Evolutionary conservation across 345 rosid species (phyloP).

Genomic region (Physaria fendleri): DNA sequence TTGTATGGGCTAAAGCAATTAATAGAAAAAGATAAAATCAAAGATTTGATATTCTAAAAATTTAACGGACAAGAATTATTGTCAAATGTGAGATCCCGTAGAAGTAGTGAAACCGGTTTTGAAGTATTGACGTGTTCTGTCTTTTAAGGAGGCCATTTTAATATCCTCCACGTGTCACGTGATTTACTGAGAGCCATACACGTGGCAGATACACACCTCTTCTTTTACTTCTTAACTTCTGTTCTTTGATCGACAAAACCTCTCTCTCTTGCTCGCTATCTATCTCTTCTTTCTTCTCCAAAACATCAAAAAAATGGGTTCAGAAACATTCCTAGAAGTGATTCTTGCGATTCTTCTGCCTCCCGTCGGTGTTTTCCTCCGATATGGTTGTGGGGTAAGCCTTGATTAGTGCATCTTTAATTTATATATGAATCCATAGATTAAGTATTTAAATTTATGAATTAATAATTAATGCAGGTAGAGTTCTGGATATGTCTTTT

Average conservation of each 20-base stretch:
- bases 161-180: constrained; percentile 8
- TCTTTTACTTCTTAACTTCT: neutral
- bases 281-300: neutral
- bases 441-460: neutral
- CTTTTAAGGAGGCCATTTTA: neutral
- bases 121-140: constrained; percentile 19
- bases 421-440: neutral
- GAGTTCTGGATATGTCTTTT: constrained; percentile 86
- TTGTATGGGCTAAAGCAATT: neutral
- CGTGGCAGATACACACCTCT: neutral
- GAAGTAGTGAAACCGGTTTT: constrained; percentile 7
- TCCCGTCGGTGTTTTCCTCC: constrained; percentile 92
- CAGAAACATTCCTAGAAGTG: constrained; percentile 78
- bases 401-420: neutral
- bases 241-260: neutral
- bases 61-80: neutral
- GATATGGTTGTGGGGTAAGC: constrained; percentile 81
- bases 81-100: neutral
- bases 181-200: neutral
- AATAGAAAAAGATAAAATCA: neutral
- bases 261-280: neutral
- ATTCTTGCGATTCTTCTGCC: constrained; percentile 79
- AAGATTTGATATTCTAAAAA: neutral
- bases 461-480: constrained; percentile 38
- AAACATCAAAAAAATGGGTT: constrained; percentile 41